Base-by-base conservation (phyloP, 441 rosid species). In the Pelargonium cotyledonis region DNA sequence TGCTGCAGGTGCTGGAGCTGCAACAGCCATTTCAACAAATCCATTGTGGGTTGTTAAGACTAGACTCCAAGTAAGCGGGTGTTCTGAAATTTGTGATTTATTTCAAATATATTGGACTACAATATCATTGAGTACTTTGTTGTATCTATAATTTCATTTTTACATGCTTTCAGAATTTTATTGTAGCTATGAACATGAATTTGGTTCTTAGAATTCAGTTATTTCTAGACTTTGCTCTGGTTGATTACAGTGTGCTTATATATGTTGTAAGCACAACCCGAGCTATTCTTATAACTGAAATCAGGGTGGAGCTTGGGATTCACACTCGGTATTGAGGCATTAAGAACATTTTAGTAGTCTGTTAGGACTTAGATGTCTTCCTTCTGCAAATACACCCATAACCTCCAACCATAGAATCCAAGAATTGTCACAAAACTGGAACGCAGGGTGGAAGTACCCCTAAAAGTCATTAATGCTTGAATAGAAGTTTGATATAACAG, bases 41-140 rank as follows among this genome's bases (percentile, higher is more conserved):
- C 99, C 99, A 21, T 79, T 95, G 72, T 95, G 99, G 99, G 99
- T 95, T 83, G 98, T 94, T 72, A 94, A 94, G 81, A 94, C 97
- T 71, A 86, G 99, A 75, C 89, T 92, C 71, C 95, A 91, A 86
- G 96, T 91, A 62, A 40, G 86, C 79, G 44, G 49, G n/a, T 72
- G 51, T 58, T 60, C 67, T 70, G 38, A 12, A 3, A 65, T 61
- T 58, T 68, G 31, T 57, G 15, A 55, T 64, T 16, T 9, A 10
- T 18, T 15, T 16, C 51, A 49, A 49, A 49, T 49, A 26, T 26
- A 26, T 14, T 49, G 57, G n/a, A 14, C 57, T 18, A 49, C 18
- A 14, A 3, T 9, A 49, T 3, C 6, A 14, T 49, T 49, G 3
- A 49, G 57, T 14, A 49, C 16, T 14, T 49, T 16, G n/a, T 14